Evolutionary conservation across 768 basidiomycete genomes (phyloP).

Genomic region (Suillus spraguei): DNA sequence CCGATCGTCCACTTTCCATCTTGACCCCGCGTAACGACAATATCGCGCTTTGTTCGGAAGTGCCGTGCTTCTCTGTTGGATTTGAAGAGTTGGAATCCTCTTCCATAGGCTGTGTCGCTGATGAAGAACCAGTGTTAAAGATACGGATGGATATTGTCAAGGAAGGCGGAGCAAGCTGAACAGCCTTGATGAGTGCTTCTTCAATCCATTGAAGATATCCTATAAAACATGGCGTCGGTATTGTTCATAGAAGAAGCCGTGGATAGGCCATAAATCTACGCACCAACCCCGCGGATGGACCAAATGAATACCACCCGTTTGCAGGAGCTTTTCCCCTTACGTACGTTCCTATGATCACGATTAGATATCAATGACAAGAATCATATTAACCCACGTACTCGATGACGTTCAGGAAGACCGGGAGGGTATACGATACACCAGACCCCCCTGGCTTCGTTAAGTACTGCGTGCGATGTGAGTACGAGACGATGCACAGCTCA

Average conservation of each 20-base stretch:
- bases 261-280: slow-evolving; percentile 6
- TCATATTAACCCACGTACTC: slow-evolving; percentile 32
- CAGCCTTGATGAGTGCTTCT: slow-evolving; percentile 35
- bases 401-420: slow-evolving; percentile 44
- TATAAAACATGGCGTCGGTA: slow-evolving; percentile 8
- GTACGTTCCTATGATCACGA: slow-evolving; percentile 20
- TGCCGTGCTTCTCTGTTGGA: slow-evolving; percentile 12
- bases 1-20: slow-evolving; percentile 43
- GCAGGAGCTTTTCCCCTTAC: slow-evolving; percentile 21
- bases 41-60: slow-evolving; percentile 13
- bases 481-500: too few relatives aligned
- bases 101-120: slow-evolving; percentile 12
- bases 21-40: slow-evolving; percentile 27
- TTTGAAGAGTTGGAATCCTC: slow-evolving; percentile 20
- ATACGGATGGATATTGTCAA: slow-evolving; percentile 42
- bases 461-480: too few relatives aligned
- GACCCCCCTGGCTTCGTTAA: too few relatives aligned
- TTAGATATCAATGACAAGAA: neutral
- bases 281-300: slow-evolving; percentile 50
- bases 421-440: slow-evolving; percentile 33
- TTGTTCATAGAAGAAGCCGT: slow-evolving; percentile 3
- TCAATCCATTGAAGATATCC: slow-evolving; percentile 50
- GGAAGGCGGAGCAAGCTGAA: slow-evolving; percentile 30
- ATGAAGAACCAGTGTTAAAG: slow-evolving; percentile 37
- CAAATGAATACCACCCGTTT: slow-evolving; percentile 53